phyloP scores from a whole-genome alignment of 805 yeast species.

The Hanseniaspora hatyaiensis region DNA sequence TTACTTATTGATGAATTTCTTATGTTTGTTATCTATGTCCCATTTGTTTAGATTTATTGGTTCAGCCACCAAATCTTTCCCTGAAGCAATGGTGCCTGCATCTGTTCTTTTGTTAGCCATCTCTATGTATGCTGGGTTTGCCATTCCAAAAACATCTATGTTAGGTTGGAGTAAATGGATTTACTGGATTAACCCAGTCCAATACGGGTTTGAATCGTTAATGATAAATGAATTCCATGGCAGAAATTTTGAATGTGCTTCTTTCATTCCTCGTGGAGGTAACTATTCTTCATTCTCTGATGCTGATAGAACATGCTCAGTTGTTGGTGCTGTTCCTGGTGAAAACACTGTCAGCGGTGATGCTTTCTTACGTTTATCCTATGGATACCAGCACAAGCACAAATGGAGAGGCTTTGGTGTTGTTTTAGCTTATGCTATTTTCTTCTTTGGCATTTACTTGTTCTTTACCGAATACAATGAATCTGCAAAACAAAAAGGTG shows the following conservation, averaged over 20 bases:
- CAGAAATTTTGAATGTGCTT: conserved; percentile 36
- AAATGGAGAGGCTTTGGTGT: conserved; percentile 61
- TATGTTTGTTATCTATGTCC: conserved; percentile 42
- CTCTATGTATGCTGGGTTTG: conserved; percentile 46
- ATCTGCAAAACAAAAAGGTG: conserved; percentile 61
- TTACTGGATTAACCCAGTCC: conserved; percentile 47
- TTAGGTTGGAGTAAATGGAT: conserved; percentile 59
- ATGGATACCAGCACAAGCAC: conserved; percentile 36
- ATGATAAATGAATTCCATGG: conserved; percentile 48
- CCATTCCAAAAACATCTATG: conserved; percentile 45
- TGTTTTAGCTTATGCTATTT: conserved; percentile 40
- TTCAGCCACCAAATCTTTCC: conserved; percentile 36
- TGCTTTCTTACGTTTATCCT: conserved; percentile 36
- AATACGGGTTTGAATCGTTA: conserved; percentile 46
- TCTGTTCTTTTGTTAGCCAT: conserved; percentile 39
- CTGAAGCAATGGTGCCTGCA: conserved; percentile 51
- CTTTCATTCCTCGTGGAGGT: conserved; percentile 40
- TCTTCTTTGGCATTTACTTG: conserved; percentile 46
- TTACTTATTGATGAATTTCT: conserved; percentile 35
- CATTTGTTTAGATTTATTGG: conserved; percentile 46
- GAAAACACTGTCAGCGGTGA: conserved; percentile 40
- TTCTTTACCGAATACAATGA: conserved; percentile 44
- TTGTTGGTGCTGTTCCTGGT: conserved; percentile 49
- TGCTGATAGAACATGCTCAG: conserved; percentile 41
- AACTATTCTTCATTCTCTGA: conserved; percentile 31